These are phyloP conservation scores for Dictyostelium brefeldianum DNA, from an alignment of 78 protist genomes.

Conservation along the genomic window DNA sequence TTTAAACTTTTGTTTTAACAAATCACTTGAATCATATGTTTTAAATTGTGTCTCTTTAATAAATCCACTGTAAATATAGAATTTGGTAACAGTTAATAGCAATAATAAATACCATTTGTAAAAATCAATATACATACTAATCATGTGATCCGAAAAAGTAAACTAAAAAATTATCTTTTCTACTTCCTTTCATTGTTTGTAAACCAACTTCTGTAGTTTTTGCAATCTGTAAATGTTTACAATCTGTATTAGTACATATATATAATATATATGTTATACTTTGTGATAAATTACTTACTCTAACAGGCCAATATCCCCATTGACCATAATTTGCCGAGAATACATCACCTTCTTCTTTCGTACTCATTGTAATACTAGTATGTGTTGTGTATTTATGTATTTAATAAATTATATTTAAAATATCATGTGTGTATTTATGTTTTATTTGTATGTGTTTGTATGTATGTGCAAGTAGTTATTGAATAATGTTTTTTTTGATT, in stretches of 20 bases:
- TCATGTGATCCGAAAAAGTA: slow-evolving; percentile 73
- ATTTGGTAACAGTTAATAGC: neutral
- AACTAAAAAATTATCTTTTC: slow-evolving; percentile 18
- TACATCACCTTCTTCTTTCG: slow-evolving; percentile 18
- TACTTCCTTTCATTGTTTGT: neutral
- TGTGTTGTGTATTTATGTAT: neutral
- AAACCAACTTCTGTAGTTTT: slow-evolving; percentile 13
- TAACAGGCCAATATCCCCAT: slow-evolving; percentile 70
- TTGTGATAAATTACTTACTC: neutral
- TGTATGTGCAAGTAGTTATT: neutral
- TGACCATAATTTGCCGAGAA: slow-evolving; percentile 36
- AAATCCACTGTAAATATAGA: slow-evolving; percentile 30
- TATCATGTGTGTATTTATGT: neutral
- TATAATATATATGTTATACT: no score
- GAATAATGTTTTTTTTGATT: neutral
- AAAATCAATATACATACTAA: slow-evolving; percentile 31
- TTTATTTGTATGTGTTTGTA: neutral
- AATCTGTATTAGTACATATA: neutral
- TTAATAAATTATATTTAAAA: no score
- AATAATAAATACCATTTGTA: neutral
- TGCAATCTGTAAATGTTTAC: slow-evolving; percentile 15
- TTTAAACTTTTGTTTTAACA: slow-evolving; percentile 40
- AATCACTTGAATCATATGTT: slow-evolving; percentile 12
- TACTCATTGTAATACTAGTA: neutral
- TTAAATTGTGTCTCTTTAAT: slow-evolving; percentile 45